phyloP scores from a whole-genome alignment of 73 alveolate genomes.

The Stentor roeselii region DNA sequence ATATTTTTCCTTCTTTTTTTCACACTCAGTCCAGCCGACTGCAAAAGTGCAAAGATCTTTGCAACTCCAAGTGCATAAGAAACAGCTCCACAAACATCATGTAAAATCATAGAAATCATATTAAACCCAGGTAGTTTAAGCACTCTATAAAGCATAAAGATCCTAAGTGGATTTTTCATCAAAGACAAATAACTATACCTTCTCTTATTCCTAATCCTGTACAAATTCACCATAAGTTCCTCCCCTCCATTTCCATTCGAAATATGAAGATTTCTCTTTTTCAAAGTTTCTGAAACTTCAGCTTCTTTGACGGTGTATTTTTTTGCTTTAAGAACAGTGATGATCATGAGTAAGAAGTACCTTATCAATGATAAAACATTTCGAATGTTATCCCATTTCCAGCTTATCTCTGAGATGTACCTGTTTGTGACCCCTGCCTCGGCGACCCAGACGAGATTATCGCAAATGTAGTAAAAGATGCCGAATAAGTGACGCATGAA shows the following conservation, averaged over 20 bases:
- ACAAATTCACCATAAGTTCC: neutral
- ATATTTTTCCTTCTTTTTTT: no score
- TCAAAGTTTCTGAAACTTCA: neutral
- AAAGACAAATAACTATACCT: neutral
- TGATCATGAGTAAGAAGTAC: neutral
- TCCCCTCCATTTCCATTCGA: neutral
- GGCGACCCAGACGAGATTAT: slow-evolving; percentile 19
- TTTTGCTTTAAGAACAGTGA: neutral
- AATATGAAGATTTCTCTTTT: neutral
- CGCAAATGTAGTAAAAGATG: neutral
- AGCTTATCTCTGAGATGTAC: neutral
- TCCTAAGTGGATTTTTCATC: slow-evolving; percentile 2
- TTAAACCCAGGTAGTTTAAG: slow-evolving; percentile 2
- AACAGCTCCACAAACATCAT: slow-evolving; percentile 3
- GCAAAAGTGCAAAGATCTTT: neutral
- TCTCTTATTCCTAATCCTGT: neutral
- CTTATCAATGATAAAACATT: neutral
- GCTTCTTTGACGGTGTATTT: neutral
- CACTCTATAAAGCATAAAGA: neutral
- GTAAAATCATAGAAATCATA: neutral
- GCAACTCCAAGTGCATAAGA: slow-evolving; percentile 9
- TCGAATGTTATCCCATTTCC: slow-evolving; percentile 16
- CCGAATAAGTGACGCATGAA: neutral
- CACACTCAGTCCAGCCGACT: no score
- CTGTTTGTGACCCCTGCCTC: neutral